Conservation (phyloP, 441 rosid genomes). For the Gossypium gossypioides region DNA sequence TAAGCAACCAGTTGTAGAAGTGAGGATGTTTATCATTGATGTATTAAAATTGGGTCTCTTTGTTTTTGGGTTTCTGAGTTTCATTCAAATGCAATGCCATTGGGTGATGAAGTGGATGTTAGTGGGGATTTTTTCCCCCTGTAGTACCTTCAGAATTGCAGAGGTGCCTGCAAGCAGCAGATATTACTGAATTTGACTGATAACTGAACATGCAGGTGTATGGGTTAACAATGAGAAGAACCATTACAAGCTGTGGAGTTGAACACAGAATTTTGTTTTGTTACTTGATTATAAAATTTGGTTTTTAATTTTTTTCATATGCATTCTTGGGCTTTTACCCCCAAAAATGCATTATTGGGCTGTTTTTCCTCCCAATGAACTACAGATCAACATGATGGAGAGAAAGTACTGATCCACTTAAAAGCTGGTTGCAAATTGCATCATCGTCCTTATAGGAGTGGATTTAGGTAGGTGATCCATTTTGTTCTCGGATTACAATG, state of each 20-base stretch:
- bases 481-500: background rate
- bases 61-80: too few species aligned
- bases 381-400: background rate
- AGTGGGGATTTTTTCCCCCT: background rate
- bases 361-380: background rate
- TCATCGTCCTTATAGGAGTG: background rate
- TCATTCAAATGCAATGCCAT: too few species aligned
- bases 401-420: background rate
- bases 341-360: background rate
- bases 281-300: background rate
- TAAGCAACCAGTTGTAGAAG: background rate
- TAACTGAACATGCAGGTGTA: background rate
- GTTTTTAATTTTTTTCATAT: background rate
- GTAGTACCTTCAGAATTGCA: background rate
- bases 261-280: background rate
- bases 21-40: background rate
- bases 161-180: background rate
- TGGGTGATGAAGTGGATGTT: background rate
- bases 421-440: background rate
- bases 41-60: too few species aligned
- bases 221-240: background rate
- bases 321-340: background rate
- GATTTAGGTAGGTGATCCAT: background rate
- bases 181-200: background rate
- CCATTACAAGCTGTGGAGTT: background rate